These are phyloP conservation scores for Phyllachora maydis DNA, from an alignment of 2,329 filamentous ascomycete genomes.

Conservation along the genomic window DNA sequence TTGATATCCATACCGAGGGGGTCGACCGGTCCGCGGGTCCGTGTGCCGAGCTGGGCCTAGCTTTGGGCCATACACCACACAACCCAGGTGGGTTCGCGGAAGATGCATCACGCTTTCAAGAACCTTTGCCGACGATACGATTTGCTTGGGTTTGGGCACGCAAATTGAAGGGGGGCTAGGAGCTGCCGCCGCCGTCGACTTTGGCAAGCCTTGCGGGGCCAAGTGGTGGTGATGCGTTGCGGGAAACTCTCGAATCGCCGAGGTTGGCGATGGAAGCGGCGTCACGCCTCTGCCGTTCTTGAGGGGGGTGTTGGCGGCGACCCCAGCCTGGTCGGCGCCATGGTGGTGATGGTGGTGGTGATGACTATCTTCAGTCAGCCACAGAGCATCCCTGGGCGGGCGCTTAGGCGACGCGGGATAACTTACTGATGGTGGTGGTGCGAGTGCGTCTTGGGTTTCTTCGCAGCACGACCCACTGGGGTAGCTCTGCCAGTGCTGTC, in stretches of 20 bases:
- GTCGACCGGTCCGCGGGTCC: conserved; percentile 26
- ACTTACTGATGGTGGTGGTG: conserved; percentile 50
- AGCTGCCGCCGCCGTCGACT: conserved; percentile 9
- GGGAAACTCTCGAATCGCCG: conserved; percentile 15
- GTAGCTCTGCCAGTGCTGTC: conserved; percentile 40
- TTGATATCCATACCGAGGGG: conserved; percentile 11
- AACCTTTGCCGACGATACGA: conserved; percentile 47
- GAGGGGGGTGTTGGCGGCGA: conserved; percentile 21
- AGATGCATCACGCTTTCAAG: conserved; percentile 49
- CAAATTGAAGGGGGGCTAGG: conserved; percentile 19
- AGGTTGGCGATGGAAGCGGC: conserved; percentile 20
- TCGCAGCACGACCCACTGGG: conserved; percentile 32
- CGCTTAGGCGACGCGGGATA: conserved; percentile 7
- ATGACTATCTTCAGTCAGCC: conserved; percentile 9
- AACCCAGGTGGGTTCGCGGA: conserved; percentile 65
- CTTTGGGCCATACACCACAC: conserved; percentile 57
- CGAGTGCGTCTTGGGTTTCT: conserved; percentile 45
- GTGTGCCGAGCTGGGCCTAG: conserved; percentile 32
- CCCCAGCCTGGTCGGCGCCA: conserved; percentile 20
- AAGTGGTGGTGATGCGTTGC: conserved; percentile 28
- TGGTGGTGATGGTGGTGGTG: conserved; percentile 44
- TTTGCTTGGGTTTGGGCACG: conserved; percentile 41
- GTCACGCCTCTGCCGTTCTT: conserved; percentile 27
- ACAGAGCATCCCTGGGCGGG: conserved; percentile 1
- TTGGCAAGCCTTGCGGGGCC: conserved; percentile 13